Conservation (phyloP, 352 stramenopile genomes). For the Pythium utonaiense region DNA sequence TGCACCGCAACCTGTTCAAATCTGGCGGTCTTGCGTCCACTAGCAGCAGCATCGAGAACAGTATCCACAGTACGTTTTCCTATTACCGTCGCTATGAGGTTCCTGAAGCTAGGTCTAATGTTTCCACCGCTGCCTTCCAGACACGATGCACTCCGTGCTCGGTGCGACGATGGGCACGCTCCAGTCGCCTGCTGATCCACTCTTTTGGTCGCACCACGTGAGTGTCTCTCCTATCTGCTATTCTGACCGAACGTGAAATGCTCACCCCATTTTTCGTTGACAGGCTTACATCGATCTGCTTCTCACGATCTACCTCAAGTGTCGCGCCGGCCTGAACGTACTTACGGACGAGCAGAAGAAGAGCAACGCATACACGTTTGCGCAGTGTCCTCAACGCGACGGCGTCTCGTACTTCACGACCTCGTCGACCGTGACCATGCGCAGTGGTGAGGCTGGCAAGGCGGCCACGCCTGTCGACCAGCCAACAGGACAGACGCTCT, state of each 20-base stretch:
- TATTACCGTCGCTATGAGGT: too few species aligned
- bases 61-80: conserved; percentile 47
- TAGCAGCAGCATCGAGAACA: conserved; percentile 28
- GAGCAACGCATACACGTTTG: conserved; percentile 24
- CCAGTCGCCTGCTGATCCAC: conserved; percentile 41
- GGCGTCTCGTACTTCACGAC: conserved; percentile 19
- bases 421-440: conserved; percentile 23
- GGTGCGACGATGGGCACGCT: conserved; percentile 45
- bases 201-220: conserved; percentile 56
- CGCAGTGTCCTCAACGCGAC: conserved; percentile 25
- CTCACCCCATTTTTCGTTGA: background rate
- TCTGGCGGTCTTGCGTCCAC: conserved; percentile 25
- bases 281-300: conserved; percentile 40
- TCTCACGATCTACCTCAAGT: conserved; percentile 55
- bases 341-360: conserved; percentile 31
- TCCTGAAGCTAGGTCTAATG: background rate
- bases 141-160: conserved; percentile 41
- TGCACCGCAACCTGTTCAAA: conserved; percentile 46
- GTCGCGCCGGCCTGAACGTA: conserved; percentile 22
- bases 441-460: conserved; percentile 26
- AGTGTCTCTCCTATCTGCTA: background rate
- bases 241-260: background rate
- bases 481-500: conserved; percentile 14
- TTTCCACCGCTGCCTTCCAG: conserved; percentile 12
- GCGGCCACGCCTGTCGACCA: conserved; percentile 18